A percentile compares a stretch with the other conserved stretches of the same genome.
Evolutionary conservation across 768 basidiomycete genomes (phyloP).

Genomic region (Suillus fuscotomentosus): DNA sequence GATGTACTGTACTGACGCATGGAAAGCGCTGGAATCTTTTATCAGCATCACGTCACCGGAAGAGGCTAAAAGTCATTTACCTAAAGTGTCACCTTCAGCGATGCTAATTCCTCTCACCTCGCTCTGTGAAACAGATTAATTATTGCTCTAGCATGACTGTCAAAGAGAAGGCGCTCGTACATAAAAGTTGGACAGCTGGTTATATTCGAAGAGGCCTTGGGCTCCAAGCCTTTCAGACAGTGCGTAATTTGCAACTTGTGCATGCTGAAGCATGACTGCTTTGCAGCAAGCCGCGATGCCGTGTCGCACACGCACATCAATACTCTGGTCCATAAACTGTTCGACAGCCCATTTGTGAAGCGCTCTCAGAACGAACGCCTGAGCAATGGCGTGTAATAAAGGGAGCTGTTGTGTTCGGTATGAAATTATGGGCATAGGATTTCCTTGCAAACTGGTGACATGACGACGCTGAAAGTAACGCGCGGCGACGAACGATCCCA

Average conservation of each 20-base stretch:
- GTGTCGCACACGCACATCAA: constrained; percentile 23
- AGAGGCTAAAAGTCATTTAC: constrained; percentile 18
- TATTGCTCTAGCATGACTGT: not conserved
- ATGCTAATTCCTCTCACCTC: constrained; percentile 39
- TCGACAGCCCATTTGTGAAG: constrained; percentile 22
- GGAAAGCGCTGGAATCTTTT: constrained; percentile 12
- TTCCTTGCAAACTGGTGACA: constrained; percentile 7
- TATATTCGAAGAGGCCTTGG: constrained; percentile 39
- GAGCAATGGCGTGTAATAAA: constrained; percentile 34
- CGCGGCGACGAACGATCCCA: constrained; percentile 24
- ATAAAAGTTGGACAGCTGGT: constrained; percentile 32
- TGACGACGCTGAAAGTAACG: constrained; percentile 31
- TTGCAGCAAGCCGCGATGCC: constrained; percentile 33
- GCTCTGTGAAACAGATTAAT: constrained; percentile 20
- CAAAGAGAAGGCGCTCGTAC: constrained; percentile 21
- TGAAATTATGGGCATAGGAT: constrained; percentile 28
- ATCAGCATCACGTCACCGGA: not conserved
- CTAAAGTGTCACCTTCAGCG: constrained; percentile 45
- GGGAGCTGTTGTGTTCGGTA: constrained; percentile 44
- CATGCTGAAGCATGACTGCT: constrained; percentile 23
- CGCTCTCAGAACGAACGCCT: constrained; percentile 34
- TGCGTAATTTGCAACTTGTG: constrained; percentile 13
- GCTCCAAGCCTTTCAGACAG: constrained; percentile 43
- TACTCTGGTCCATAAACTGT: constrained; percentile 24
- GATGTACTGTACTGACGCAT: constrained; percentile 17